Percentiles rank a stretch among this genome's conserved stretches.
These are phyloP conservation scores for Glycyrrhiza uralensis DNA, from an alignment of 306 rosid genomes.

Conservation along the genomic window DNA sequence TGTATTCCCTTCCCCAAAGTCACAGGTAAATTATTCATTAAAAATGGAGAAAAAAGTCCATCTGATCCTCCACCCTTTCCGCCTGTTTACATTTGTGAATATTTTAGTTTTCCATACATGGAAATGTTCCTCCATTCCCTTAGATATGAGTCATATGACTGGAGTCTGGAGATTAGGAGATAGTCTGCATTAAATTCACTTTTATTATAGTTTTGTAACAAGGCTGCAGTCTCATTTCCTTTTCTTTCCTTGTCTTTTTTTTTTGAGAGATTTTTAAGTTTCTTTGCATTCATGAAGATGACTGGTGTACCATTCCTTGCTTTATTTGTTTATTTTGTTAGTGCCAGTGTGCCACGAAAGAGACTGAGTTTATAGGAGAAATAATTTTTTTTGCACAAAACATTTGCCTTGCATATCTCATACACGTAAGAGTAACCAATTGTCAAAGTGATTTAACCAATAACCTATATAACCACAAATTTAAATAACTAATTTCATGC, in stretches of 20 bases:
- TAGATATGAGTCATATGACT: neutral
- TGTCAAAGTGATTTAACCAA: neutral
- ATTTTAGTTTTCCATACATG: neutral
- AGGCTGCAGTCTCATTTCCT: neutral
- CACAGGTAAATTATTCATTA: constrained; percentile 65
- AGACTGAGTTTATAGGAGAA: neutral
- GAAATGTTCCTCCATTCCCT: neutral
- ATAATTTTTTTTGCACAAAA: neutral
- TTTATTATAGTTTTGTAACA: neutral
- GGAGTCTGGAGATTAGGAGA: neutral
- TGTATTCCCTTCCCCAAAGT: constrained; percentile 94
- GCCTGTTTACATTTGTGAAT: neutral
- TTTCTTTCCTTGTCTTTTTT: neutral
- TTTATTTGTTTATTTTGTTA: neutral
- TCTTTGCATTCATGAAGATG: neutral
- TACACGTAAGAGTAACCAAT: neutral
- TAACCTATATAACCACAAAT: neutral
- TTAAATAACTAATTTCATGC: neutral
- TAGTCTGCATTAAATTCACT: neutral
- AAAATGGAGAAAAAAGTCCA: neutral
- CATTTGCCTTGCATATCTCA: neutral
- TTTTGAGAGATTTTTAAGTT: neutral
- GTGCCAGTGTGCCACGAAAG: neutral
- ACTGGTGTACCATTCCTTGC: neutral
- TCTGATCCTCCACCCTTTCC: neutral